Evolutionary conservation across 176 grass and related monocot genomes (phyloP), one percentile per base, ranked within the genome.

Genomic region (Tuctoria greenei): DNA sequence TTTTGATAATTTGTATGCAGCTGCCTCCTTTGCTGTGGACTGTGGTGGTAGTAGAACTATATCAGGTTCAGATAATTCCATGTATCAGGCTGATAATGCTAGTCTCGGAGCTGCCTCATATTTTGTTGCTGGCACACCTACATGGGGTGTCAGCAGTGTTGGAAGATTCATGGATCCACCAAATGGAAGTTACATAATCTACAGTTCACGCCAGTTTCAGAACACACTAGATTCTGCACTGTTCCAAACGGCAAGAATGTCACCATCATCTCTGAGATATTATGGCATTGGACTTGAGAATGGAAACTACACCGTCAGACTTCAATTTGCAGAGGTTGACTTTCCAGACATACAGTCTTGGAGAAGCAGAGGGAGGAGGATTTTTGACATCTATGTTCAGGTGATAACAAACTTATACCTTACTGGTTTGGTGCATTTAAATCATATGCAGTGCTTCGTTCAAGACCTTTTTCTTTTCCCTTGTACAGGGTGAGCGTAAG

Each of bases 371-470:
- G 85, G 93, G 35, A 86, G 86, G 77, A 92, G 93, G 50, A 58
- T 93, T 82, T 97, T 97, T 39, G 83, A 97, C 86, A 93, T 97
- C 38, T 97, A 97, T 62, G 83, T 97, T 21, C 93, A 97, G 85
- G 93, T 97, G 24, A 46, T 20, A 58, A 62, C 64, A 82, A 67
- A n/a, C n/a, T 59, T 82, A 7, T 34, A 43, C 41, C 1, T 54
- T 17, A 8, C 11, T 61, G 10, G 31, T 27, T 63, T 70, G 21
- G 34, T 77, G 23, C 43, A 43, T 69, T 70, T 64, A 35, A 37
- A 14, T 69, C 23, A 24, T 63, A 42, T 47, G 14, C 20, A 54
- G 17, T 54, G 7, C 16, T 51, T 17, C 37, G 9, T 25, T 69
- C 55, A 16, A 69, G 2, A 55, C 10, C 26, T 54, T 15, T 64